A percentile compares a stretch with the other conserved stretches of the same genome.
Evolutionary conservation across 2,329 filamentous ascomycete species (phyloP).

Genomic region (Penicillium sp.): DNA sequence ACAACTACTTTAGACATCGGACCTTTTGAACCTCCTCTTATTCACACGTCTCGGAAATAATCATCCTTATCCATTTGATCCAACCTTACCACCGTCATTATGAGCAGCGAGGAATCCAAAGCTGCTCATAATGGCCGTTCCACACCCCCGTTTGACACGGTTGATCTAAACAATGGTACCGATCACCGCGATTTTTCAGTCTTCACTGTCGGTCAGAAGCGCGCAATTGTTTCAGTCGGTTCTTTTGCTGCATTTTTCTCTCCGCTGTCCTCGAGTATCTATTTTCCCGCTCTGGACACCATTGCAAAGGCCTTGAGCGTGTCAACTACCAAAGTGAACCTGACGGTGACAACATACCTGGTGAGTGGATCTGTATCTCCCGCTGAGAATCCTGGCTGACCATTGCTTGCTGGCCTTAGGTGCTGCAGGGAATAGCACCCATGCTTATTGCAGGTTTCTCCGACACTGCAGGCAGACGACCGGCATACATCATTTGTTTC

Average conservation of each 20-base stretch:
- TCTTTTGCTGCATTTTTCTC: constrained; percentile 31
- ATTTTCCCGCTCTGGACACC: constrained; percentile 35
- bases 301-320: constrained; percentile 40
- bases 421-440: constrained; percentile 28
- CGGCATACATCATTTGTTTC: constrained; percentile 52
- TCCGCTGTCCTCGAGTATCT: constrained; percentile 35
- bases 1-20: not conserved
- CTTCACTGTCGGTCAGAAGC: constrained; percentile 24
- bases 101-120: not conserved
- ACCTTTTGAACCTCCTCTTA: not conserved
- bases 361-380: constrained; percentile 20
- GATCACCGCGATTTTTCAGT: constrained; percentile 41
- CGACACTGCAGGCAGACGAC: constrained; percentile 56
- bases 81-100: not conserved
- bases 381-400: not conserved
- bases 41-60: not conserved
- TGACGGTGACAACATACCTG: constrained; percentile 51
- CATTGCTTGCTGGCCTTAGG: constrained; percentile 5
- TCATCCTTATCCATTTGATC: not conserved
- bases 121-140: not conserved
- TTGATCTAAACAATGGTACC: not conserved
- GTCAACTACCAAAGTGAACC: constrained; percentile 44
- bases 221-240: constrained; percentile 20
- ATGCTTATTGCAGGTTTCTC: constrained; percentile 57
- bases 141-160: not conserved